Evolutionary conservation across 2,329 filamentous ascomycete genomes (phyloP).

Genomic region (Ophiostoma sp.): DNA sequence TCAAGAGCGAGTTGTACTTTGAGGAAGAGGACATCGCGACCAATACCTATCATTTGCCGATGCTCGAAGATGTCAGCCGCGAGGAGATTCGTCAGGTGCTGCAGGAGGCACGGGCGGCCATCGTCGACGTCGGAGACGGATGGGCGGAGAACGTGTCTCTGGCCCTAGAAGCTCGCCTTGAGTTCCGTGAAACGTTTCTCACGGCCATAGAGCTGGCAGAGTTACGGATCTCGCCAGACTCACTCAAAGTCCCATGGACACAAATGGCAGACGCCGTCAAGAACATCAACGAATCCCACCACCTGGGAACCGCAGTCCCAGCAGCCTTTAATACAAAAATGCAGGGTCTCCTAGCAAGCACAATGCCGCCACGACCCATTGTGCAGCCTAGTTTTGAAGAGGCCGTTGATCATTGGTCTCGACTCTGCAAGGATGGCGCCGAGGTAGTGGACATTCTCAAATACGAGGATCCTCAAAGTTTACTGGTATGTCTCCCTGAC

Average conservation of each 20-base stretch:
- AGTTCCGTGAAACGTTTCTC: constrained; percentile 66
- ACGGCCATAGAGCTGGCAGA: constrained; percentile 52
- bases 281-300: constrained; percentile 59
- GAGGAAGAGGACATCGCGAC: constrained; percentile 99
- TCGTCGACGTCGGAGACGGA: constrained; percentile 46
- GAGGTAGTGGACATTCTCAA: constrained; percentile 68
- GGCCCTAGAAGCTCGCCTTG: constrained; percentile 66
- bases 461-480: constrained; percentile 66
- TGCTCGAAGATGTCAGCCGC: constrained; percentile 65
- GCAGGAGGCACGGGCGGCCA: constrained; percentile 53
- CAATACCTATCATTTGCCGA: constrained; percentile 78
- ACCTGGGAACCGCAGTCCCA: constrained; percentile 64
- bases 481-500: constrained; percentile 55
- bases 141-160: constrained; percentile 45
- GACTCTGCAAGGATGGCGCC: constrained; percentile 70
- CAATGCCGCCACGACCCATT: constrained; percentile 88
- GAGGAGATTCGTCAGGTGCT: constrained; percentile 58
- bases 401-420: constrained; percentile 67
- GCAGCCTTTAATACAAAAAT: constrained; percentile 88
- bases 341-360: constrained; percentile 88
- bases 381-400: constrained; percentile 73
- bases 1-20: constrained; percentile 84
- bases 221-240: constrained; percentile 47
- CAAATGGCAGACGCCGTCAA: constrained; percentile 53
- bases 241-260: constrained; percentile 53